Evolutionary conservation across 805 yeast species (phyloP), one percentile per base, ranked within the genome.

Genomic region (Lachancea mirantina): DNA sequence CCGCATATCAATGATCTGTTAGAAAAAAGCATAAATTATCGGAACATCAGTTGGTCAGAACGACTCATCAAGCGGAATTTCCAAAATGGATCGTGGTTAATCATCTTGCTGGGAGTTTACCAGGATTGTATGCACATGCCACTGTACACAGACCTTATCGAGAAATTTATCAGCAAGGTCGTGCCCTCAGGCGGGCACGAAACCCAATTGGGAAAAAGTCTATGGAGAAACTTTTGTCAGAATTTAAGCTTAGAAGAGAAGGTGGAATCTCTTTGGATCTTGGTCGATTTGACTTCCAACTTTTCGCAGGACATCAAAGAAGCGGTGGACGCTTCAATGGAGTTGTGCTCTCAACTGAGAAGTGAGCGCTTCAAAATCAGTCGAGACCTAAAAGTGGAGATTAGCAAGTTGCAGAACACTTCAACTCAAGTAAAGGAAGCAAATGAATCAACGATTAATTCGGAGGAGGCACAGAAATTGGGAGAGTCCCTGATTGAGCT

Each of bases 31-130:
- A 29, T 82, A 45, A 73, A 76, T 36, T 71, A 74, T 53, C 64
- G 79, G 34, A 76, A 76, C 26, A 59, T 62, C 0, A 58, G 76
- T 8, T 92, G 97, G 96, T 73, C 76, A 38, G 94, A 82, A 19
- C 65, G 94, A 24, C 64, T 89, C 13, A 70, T 77, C 9, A 77
- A 73, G 35, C 73, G 95, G 34, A 72, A 72, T 41, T 92, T 83
- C 55, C 75, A 70, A 46, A 87, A 84, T 47, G 94, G 95, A 4
- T 76, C 75, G 34, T 89, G 96, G 96, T 79, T 84, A 46, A 68
- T 80, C 24, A 71, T 81, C 26, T 55, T 88, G 26, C 54, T 87
- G 30, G 95, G 95, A 19, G 64, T 87, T 2, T 65, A 88, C 5
- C 54, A 56, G 30, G 62, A 57, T 28, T 49, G 57, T 31, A 40